phyloP scores from a whole-genome alignment of 352 stramenopile genomes.

The Pilasporangium apinafurcum region DNA sequence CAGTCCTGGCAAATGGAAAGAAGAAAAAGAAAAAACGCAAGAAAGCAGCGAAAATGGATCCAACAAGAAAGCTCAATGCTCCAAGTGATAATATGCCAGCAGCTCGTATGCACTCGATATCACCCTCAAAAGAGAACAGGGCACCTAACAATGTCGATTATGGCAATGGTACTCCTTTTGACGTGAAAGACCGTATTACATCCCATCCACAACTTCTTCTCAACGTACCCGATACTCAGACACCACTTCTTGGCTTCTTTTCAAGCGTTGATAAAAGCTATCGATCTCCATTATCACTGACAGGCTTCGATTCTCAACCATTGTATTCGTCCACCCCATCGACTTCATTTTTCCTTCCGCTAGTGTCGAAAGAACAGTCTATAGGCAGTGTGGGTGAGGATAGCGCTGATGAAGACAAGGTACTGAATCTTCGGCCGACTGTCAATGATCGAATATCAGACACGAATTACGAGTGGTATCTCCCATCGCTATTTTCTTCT shows the following conservation, averaged over 20 bases:
- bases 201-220: constrained; percentile 11
- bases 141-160: too few species aligned
- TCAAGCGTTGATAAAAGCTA: constrained; percentile 29
- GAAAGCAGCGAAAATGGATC: constrained; percentile 10
- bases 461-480: constrained; percentile 67
- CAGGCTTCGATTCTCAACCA: constrained; percentile 33
- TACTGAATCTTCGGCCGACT: constrained; percentile 5
- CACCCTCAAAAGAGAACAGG: too few species aligned
- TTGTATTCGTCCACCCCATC: constrained; percentile 32
- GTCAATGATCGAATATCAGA: constrained; percentile 18
- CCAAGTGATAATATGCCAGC: background rate
- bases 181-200: too few species aligned
- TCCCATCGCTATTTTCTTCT: constrained; percentile 70
- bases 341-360: constrained; percentile 48
- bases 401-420: constrained; percentile 10
- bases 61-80: background rate
- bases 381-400: constrained; percentile 9
- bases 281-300: constrained; percentile 15
- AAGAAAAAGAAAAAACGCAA: constrained; percentile 15
- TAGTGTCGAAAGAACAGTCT: constrained; percentile 19
- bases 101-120: background rate
- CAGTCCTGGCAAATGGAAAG: constrained; percentile 2
- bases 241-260: constrained; percentile 27
- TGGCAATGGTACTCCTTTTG: too few species aligned
- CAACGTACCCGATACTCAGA: constrained; percentile 11